Conservation (phyloP, 345 rosid species). For the Salix koriyanagi region DNA sequence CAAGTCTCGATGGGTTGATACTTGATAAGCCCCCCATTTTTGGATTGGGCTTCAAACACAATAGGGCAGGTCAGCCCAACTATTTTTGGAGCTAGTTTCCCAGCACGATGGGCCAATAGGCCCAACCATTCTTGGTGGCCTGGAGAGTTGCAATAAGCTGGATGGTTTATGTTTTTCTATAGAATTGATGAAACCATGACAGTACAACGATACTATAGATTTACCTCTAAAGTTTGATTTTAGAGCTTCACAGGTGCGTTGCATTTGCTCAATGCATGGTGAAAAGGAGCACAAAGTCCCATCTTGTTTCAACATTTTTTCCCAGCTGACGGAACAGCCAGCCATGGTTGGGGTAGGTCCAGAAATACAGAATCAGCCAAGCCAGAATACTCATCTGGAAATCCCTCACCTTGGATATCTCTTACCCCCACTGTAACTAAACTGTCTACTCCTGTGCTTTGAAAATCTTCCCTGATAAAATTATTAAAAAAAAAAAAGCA, state of each 20-base stretch:
- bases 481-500: too few species aligned
- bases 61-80: too few species aligned
- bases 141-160: too few species aligned
- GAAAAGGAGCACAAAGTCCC: conserved; percentile 85
- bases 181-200: not conserved
- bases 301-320: conserved; percentile 84
- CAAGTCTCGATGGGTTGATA: too few species aligned
- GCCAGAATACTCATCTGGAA: conserved; percentile 62
- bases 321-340: conserved; percentile 66
- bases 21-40: too few species aligned
- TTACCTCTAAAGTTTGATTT: conserved; percentile 66
- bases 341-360: conserved; percentile 90
- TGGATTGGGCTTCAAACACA: too few species aligned
- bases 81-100: too few species aligned
- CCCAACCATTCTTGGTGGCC: too few species aligned
- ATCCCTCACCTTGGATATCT: conserved; percentile 90
- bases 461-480: conserved; percentile 70
- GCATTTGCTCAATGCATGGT: conserved; percentile 96
- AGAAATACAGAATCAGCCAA: conserved; percentile 69
- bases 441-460: conserved; percentile 62
- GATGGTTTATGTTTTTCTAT: too few species aligned
- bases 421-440: conserved; percentile 78
- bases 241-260: conserved; percentile 77
- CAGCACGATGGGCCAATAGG: too few species aligned
- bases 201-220: not conserved